Evolutionary conservation across 2,329 filamentous ascomycete genomes (phyloP), one percentile per base, ranked within the genome.

Genomic region (Claviceps purpurea): DNA sequence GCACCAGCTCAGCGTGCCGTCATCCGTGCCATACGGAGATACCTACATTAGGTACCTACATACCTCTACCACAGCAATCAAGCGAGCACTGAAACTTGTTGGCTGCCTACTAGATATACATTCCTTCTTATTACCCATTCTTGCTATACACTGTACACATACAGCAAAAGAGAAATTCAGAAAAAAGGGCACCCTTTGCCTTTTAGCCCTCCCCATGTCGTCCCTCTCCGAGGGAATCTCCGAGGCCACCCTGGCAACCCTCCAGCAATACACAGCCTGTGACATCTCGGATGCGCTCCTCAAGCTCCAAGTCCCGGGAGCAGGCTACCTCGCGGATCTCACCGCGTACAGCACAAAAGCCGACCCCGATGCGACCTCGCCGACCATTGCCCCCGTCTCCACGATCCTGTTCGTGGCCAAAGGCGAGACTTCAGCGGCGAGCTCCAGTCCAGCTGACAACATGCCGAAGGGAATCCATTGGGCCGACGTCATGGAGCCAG

Each of bases 221-320:
- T 40, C 52, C 13, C 46, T 58, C 18, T 42, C 56, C n/a, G 11
- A 39, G 43, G 55, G 58, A 37, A 58, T 58, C 18, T 40, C 56
- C n/a, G 11, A 39, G 43, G 56, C 58, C 38, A 58, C 61, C 34
- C 18, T 61, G 51, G 55, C 60, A 50, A 55, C 58, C 51, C 66
- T 71, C 24, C 59, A 58, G 53, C 58, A 64, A 40, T 74, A 73
- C 59, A 68, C 67, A 18, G 71, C 73, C 40, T 76, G 73, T 63
- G 73, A 87, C 73, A 71, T 88, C 55, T 86, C 85, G 11, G 85
- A 89, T 64, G 84, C 84, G 5, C 74, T 89, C 2, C 73, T 87
- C 52, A 86, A 84, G 61, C 73, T 89, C 47, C 76, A 83, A 54
- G 76, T 83, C 8, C 74, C 81, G 11, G 75, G 77, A 47, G 83